These are phyloP conservation scores for Bacidia gigantensis DNA, from an alignment of 495 filamentous ascomycete genomes.

Conservation along the genomic window DNA sequence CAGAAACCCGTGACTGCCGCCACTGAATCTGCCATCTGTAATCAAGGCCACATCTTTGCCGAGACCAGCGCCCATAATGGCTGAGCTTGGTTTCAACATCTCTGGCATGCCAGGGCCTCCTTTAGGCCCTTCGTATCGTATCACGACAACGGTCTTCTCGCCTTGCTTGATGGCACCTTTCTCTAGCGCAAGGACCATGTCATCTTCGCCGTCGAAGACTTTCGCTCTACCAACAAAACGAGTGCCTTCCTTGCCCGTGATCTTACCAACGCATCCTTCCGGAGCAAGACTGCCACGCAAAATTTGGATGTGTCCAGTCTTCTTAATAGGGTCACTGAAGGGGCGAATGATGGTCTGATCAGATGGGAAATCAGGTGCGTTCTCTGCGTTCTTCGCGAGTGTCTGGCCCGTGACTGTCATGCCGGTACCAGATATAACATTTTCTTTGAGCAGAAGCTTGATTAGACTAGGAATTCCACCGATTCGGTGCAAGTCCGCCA, in stretches of 20 bases:
- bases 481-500: slow-evolving; percentile 79
- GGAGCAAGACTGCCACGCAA: slow-evolving; percentile 82
- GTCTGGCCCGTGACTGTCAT: slow-evolving; percentile 95
- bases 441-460: slow-evolving; percentile 84
- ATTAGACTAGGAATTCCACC: slow-evolving; percentile 84
- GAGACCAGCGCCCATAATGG: slow-evolving; percentile 77
- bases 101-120: slow-evolving; percentile 53
- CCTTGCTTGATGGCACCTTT: slow-evolving; percentile 80
- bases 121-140: slow-evolving; percentile 66
- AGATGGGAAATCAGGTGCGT: slow-evolving; percentile 59
- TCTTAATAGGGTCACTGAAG: slow-evolving; percentile 81
- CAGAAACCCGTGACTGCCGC: slow-evolving; percentile 49
- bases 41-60: slow-evolving; percentile 71
- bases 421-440: slow-evolving; percentile 70
- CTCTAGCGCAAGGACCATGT: slow-evolving; percentile 66
- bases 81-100: slow-evolving; percentile 71
- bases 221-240: slow-evolving; percentile 75
- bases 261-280: slow-evolving; percentile 89
- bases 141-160: slow-evolving; percentile 94
- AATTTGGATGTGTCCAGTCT: slow-evolving; percentile 93
- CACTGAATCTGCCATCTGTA: slow-evolving; percentile 41
- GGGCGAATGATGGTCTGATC: slow-evolving; percentile 90
- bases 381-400: slow-evolving; percentile 76
- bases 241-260: slow-evolving; percentile 95
- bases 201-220: slow-evolving; percentile 75